Conservation (phyloP, 2,329 filamentous ascomycete species). For the Pyricularia sp. region DNA sequence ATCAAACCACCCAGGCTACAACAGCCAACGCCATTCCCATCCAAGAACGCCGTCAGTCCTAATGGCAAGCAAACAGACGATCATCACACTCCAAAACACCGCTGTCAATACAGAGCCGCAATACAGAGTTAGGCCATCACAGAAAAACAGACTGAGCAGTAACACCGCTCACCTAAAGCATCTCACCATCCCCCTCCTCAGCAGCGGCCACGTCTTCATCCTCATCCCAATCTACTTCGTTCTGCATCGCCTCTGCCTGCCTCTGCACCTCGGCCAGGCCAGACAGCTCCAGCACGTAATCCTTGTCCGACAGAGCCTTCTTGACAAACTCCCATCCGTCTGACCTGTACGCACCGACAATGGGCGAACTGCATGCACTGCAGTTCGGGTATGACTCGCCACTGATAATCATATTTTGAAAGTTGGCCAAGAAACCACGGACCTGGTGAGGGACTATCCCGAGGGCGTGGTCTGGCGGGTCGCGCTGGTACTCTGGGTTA, state of each 20-base stretch:
- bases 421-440: slow-evolving; percentile 62
- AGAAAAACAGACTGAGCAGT: neutral
- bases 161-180: slow-evolving; percentile 19
- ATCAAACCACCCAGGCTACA: neutral
- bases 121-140: neutral
- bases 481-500: slow-evolving; percentile 30
- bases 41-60: neutral
- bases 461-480: slow-evolving; percentile 45
- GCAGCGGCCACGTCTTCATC: slow-evolving; percentile 36
- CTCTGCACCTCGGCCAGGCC: slow-evolving; percentile 61
- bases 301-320: slow-evolving; percentile 58
- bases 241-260: slow-evolving; percentile 36
- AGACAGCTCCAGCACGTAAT: slow-evolving; percentile 66
- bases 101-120: neutral
- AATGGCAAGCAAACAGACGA: neutral
- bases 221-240: slow-evolving; percentile 47
- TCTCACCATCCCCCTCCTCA: slow-evolving; percentile 42
- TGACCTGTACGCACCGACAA: slow-evolving; percentile 52
- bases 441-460: slow-evolving; percentile 69
- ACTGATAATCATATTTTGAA: slow-evolving; percentile 59
- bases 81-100: neutral
- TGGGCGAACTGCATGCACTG: slow-evolving; percentile 61
- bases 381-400: slow-evolving; percentile 69
- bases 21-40: neutral
- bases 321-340: slow-evolving; percentile 69